Evolutionary conservation across 495 filamentous ascomycete species (phyloP), one percentile per base, ranked within the genome.

Genomic region (Penicillium psychrofluorescens): DNA sequence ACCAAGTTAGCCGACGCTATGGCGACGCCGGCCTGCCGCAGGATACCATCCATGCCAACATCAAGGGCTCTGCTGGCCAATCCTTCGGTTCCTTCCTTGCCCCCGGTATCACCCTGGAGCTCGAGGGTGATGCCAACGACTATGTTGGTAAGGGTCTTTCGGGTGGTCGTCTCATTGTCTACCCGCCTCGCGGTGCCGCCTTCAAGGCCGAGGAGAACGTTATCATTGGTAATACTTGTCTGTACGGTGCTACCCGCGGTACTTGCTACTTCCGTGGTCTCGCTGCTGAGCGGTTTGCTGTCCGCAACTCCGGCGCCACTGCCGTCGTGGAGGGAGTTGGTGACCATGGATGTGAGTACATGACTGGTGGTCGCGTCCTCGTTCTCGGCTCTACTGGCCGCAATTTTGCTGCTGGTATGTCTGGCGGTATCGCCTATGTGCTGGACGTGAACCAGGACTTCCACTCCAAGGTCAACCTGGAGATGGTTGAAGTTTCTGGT

Each of bases 361-460:
- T 99, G 92, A 98, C 92, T 46, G 92, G 92, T 58, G 92, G 92
- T 58, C 88, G 94, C 61, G 80, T 97, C 32, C 71, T 99, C 45
- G 75, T 94, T 48, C 76, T 99, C 36, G 92, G 92, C 45, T 80
- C 83, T 56, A 95, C 88, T 56, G 92, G 92, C n/a, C 92, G 92
- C 50, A 99, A 99, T 76, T 99, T 99, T 57, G 92, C 94, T 56
- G 92, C 92, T 45, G 92, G 92, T 72, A 99, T 99, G 92, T 97
- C 90, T 56, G 92, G 92, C 55, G 92, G 92, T 71, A 97, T 99
- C 68, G 91, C 94, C 30, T 99, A 99, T 50, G 79, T 97, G 42
- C 78, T 99, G 12, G 92, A 99, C 55, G 84, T 94, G 69, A 79
- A 91, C 59, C 78, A 86, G 45, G 88, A 97, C 70, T 96, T 97